A percentile compares a stretch with the other conserved stretches of the same genome.
Conservation (phyloP, 148 eudicot genomes). For the Vaccinium darrowii region DNA sequence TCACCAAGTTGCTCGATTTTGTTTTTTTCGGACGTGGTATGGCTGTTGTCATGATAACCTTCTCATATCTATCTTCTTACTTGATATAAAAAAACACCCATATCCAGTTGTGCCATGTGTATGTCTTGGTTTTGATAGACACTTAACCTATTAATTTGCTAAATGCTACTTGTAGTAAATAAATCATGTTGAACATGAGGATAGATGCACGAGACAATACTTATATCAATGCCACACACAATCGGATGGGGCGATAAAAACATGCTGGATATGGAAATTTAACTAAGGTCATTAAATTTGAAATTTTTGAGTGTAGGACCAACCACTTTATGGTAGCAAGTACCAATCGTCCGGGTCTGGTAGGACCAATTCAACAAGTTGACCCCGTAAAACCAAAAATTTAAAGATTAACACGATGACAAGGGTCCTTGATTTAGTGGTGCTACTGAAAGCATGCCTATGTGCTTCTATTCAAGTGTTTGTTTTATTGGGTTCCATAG, state of each 20-base stretch:
- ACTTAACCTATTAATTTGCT: background rate
- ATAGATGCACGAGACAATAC: no score
- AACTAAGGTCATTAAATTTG: background rate
- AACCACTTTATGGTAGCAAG: background rate
- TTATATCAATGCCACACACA: background rate
- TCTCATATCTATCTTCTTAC: slow-evolving; percentile 13
- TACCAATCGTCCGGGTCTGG: background rate
- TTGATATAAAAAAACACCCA: background rate
- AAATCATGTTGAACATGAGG: no score
- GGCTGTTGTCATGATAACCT: slow-evolving; percentile 15
- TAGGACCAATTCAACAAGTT: background rate
- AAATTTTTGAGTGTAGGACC: background rate
- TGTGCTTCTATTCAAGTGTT: background rate
- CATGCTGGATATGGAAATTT: background rate
- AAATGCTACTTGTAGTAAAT: background rate
- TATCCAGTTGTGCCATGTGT: slow-evolving; percentile 15
- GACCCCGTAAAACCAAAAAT: background rate
- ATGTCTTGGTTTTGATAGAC: slow-evolving; percentile 15
- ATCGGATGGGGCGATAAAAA: background rate
- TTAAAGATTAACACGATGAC: background rate
- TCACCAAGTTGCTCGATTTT: slow-evolving; percentile 81
- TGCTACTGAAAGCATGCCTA: background rate
- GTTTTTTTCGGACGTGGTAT: slow-evolving; percentile 93
- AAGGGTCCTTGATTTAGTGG: background rate
- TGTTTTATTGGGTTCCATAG: background rate